Evolutionary conservation across 1,284 basidiomycete species (phyloP).

Genomic region (Hemileia vastatrix): DNA sequence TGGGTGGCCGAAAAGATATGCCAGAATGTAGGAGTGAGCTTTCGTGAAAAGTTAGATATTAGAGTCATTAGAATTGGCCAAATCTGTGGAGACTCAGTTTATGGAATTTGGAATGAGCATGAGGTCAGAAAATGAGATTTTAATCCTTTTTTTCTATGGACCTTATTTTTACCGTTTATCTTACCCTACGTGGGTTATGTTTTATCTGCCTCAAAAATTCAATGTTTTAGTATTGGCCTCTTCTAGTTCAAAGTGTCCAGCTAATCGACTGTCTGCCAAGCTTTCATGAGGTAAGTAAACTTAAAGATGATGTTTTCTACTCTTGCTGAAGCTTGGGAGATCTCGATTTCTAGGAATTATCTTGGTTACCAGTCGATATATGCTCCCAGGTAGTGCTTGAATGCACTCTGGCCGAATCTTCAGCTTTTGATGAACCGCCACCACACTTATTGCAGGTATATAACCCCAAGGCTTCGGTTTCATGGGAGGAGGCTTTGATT

Average conservation of each 20-base stretch:
- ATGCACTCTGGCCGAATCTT: too few species aligned
- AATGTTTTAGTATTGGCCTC: slow-evolving; percentile 2
- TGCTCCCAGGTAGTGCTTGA: not conserved
- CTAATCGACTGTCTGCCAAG: not conserved
- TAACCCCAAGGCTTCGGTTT: too few species aligned
- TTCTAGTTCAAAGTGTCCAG: not conserved
- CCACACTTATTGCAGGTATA: too few species aligned
- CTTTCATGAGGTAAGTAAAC: not conserved
- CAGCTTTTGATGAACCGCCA: too few species aligned
- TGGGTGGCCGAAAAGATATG: slow-evolving; percentile 58
- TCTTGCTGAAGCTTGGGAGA: not conserved
- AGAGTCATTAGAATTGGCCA: slow-evolving; percentile 46
- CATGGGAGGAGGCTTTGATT: too few species aligned
- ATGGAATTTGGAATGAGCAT: slow-evolving; percentile 56
- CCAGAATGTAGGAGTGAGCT: slow-evolving; percentile 44
- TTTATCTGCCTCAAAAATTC: not conserved
- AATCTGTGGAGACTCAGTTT: slow-evolving; percentile 51
- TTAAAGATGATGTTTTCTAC: not conserved
- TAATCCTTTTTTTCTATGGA: slow-evolving; percentile 2
- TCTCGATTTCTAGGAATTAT: not conserved
- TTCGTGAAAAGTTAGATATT: not conserved
- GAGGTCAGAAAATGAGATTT: too few species aligned
- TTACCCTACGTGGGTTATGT: not conserved
- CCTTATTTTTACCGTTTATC: not conserved
- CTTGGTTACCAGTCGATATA: slow-evolving; percentile 3